Evolutionary conservation across 805 yeast species (phyloP).

Genomic region (Metschnikowia vanudenii): DNA sequence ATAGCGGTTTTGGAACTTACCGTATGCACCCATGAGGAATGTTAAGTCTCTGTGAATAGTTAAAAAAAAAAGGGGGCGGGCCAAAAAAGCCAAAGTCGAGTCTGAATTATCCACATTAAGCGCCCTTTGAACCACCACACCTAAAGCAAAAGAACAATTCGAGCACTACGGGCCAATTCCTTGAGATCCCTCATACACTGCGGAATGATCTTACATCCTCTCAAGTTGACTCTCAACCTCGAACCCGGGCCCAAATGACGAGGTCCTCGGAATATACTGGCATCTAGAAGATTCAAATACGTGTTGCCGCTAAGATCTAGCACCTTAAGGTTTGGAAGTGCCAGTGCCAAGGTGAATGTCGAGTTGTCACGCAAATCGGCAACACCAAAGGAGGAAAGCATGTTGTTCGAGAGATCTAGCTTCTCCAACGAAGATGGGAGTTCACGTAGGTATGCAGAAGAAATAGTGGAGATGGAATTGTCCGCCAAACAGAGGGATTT

Average conservation of each 20-base stretch:
- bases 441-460: slow-evolving; percentile 20
- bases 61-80: too few species aligned
- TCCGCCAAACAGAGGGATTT: slow-evolving; percentile 24
- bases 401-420: slow-evolving; percentile 26
- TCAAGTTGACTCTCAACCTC: slow-evolving; percentile 5
- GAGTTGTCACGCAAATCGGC: neutral
- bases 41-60: too few species aligned
- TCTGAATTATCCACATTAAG: too few species aligned
- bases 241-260: neutral
- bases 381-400: slow-evolving; percentile 15
- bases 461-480: slow-evolving; percentile 24
- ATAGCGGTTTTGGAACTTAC: too few species aligned
- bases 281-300: slow-evolving; percentile 10
- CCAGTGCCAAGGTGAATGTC: slow-evolving; percentile 5
- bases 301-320: slow-evolving; percentile 13
- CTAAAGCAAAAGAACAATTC: neutral
- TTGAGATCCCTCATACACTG: slow-evolving; percentile 10
- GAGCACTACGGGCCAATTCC: neutral
- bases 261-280: slow-evolving; percentile 10
- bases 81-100: too few species aligned
- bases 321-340: slow-evolving; percentile 15
- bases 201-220: slow-evolving; percentile 8
- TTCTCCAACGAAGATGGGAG: slow-evolving; percentile 30
- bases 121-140: too few species aligned
- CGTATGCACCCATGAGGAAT: too few species aligned